phyloP scores from a whole-genome alignment of 768 basidiomycete genomes.

The Pulveroboletus sp. region DNA sequence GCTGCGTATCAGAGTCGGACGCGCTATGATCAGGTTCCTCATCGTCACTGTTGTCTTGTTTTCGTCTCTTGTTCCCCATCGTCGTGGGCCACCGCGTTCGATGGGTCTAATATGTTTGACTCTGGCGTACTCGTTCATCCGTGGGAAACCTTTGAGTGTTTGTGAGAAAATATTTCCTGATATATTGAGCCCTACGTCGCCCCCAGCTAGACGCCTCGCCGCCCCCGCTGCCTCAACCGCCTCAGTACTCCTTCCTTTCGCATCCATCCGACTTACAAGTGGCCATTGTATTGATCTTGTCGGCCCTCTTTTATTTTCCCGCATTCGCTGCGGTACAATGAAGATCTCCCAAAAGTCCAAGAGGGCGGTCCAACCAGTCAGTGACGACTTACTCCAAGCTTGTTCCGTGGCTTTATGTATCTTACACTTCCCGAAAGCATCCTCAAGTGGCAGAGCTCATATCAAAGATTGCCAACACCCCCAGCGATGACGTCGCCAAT shows the following conservation, averaged over 20 bases:
- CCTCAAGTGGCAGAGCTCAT: conserved; percentile 81
- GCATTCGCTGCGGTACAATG: conserved; percentile 62
- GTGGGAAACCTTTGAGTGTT: neutral
- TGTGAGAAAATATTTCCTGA: conserved; percentile 29
- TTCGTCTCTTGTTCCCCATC: conserved; percentile 2
- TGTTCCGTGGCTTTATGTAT: conserved; percentile 1
- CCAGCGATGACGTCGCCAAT: conserved; percentile 66
- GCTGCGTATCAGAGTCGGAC: conserved; percentile 15
- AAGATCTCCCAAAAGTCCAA: conserved; percentile 85
- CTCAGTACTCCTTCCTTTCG: conserved; percentile 11
- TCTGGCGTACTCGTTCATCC: neutral
- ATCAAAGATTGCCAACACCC: conserved; percentile 56
- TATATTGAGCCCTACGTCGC: conserved; percentile 29
- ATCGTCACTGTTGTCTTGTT: neutral
- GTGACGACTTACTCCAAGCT: conserved; percentile 24
- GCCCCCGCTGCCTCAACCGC: neutral
- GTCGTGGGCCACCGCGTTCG: neutral
- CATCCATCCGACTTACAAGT: conserved; percentile 5
- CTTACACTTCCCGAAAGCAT: conserved; percentile 43
- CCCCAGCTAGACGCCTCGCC: conserved; percentile 10
- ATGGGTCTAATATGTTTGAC: too few relatives aligned
- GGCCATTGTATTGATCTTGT: conserved; percentile 4
- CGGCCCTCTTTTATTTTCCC: conserved; percentile 15
- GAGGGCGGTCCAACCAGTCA: conserved; percentile 73
- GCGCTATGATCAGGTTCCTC: conserved; percentile 8